Conservation (phyloP, 495 filamentous ascomycete genomes). For the Tuber melanosporum region DNA sequence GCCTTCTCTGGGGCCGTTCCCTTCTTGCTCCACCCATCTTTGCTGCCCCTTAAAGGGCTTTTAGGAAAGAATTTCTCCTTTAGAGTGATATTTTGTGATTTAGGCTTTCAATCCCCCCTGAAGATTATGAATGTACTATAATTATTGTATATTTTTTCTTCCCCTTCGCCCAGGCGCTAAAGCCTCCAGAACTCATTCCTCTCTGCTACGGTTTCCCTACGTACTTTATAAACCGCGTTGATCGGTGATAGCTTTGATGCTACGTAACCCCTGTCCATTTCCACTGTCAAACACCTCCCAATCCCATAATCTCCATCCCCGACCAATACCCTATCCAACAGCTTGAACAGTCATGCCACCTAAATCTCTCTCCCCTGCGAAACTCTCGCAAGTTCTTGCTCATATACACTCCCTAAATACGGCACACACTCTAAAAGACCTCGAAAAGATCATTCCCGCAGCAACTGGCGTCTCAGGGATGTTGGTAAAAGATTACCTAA, state of each 20-base stretch:
- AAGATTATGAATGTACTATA: not conserved
- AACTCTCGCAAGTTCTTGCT: constrained; percentile 56
- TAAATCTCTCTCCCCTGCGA: constrained; percentile 55
- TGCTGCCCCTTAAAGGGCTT: not conserved
- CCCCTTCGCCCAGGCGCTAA: not conserved
- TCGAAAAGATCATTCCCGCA: constrained; percentile 62
- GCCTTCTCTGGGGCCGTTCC: not conserved
- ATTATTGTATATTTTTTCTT: not conserved
- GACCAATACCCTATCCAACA: not conserved
- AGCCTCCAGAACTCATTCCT: not conserved
- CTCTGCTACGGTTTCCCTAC: not conserved
- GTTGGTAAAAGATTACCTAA: constrained; percentile 40
- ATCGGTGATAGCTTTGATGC: not conserved
- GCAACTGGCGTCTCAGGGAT: constrained; percentile 52
- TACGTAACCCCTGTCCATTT: not conserved
- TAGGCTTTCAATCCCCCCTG: not conserved
- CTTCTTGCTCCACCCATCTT: not conserved
- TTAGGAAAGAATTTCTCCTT: not conserved
- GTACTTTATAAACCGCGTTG: not conserved
- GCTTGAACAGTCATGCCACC: constrained; percentile 46
- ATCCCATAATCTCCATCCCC: not conserved
- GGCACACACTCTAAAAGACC: constrained; percentile 66
- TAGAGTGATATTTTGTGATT: not conserved
- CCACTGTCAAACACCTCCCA: not conserved
- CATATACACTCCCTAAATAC: constrained; percentile 59